A percentile compares a stretch with the other conserved stretches of the same genome.
Evolutionary conservation across 192 early-diverging fungal genomes (phyloP).

Genomic region (Oehlia diaphana): DNA sequence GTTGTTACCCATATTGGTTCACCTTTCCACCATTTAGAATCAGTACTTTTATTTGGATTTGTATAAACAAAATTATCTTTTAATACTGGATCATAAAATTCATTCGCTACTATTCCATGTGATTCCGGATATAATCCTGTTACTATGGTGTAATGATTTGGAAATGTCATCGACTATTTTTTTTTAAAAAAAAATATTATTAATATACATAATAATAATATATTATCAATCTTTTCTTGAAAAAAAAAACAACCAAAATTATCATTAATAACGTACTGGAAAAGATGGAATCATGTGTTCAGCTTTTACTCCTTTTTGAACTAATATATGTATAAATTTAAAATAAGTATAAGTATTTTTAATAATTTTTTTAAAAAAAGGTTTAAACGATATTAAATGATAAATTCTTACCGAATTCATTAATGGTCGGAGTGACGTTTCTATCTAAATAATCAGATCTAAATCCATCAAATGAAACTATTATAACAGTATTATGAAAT

Average conservation of each 20-base stretch:
- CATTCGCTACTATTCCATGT: constrained; percentile 89
- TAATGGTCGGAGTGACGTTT: constrained; percentile 68
- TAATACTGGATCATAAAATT: constrained; percentile 73
- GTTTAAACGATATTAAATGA: neutral
- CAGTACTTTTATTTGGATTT: constrained; percentile 55
- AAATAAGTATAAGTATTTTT: neutral
- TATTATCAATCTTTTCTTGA: neutral
- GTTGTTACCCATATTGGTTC: constrained; percentile 92
- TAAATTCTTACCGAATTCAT: constrained; percentile 49
- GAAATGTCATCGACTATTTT: constrained; percentile 73
- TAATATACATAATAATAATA: neutral
- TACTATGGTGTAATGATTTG: constrained; percentile 89
- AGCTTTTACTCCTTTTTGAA: constrained; percentile 48
- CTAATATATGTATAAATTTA: constrained; percentile 31
- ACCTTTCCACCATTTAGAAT: constrained; percentile 86
- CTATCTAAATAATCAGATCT: constrained; percentile 80
- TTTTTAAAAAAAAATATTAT: neutral
- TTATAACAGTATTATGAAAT: constrained; percentile 68
- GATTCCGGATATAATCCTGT: constrained; percentile 92
- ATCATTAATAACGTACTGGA: constrained; percentile 44
- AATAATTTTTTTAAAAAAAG: neutral
- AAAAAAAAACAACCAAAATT: neutral
- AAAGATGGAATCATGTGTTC: constrained; percentile 71
- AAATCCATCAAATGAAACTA: constrained; percentile 90
- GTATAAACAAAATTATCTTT: constrained; percentile 80